Conservation (phyloP, 2,329 filamentous ascomycete species). For the Dactylellina leptospora region DNA sequence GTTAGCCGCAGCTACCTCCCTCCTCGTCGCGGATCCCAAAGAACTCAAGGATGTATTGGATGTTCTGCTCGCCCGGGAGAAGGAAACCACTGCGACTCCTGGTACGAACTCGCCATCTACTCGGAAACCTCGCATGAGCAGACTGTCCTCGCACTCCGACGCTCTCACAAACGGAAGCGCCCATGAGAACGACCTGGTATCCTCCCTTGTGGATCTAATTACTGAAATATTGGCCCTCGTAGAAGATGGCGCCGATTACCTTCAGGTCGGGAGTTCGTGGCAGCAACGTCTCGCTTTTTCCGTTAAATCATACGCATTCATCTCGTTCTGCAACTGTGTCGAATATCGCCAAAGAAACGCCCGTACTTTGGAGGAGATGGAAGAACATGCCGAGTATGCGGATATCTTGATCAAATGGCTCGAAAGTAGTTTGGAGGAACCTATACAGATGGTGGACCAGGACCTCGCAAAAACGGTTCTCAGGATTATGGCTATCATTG, state of each 20-base stretch:
- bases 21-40: conserved; percentile 73
- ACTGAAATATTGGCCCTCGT: conserved; percentile 84
- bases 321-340: conserved; percentile 85
- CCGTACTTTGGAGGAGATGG: conserved; percentile 18
- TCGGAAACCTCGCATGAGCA: conserved; percentile 57
- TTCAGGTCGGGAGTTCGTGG: conserved; percentile 82
- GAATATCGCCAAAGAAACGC: conserved; percentile 70
- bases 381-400: conserved; percentile 61
- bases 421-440: conserved; percentile 80
- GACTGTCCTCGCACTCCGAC: conserved; percentile 37
- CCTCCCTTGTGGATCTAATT: conserved; percentile 74
- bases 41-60: conserved; percentile 74
- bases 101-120: conserved; percentile 62
- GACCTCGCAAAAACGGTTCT: conserved; percentile 79
- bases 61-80: conserved; percentile 70
- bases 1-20: conserved; percentile 78
- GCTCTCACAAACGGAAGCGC: conserved; percentile 58
- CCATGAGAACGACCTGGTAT: conserved; percentile 67
- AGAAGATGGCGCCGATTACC: conserved; percentile 88
- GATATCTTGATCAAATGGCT: conserved; percentile 85
- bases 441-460: conserved; percentile 81
- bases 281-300: conserved; percentile 87
- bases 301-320: conserved; percentile 82
- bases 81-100: conserved; percentile 56
- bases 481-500: conserved; percentile 81